phyloP scores from a whole-genome alignment of 2,329 filamentous ascomycete genomes.

The Ophiocordyceps camponoti-rufipedis region DNA sequence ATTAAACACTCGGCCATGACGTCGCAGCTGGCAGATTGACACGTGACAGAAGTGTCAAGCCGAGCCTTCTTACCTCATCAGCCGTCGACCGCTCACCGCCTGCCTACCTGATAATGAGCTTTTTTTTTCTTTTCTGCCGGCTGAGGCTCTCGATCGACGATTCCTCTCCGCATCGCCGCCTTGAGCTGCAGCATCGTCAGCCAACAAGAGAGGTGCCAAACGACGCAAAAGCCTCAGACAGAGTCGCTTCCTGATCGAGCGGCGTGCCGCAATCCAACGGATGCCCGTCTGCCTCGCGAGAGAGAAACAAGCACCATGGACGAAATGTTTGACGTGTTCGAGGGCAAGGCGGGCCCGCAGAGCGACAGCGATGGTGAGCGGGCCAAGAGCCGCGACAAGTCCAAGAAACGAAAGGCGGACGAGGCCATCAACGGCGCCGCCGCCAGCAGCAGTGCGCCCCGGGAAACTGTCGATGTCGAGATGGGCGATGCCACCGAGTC shows the following conservation, averaged over 20 bases:
- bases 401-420: constrained; percentile 75
- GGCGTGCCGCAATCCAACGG: not conserved
- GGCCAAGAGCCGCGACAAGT: constrained; percentile 37
- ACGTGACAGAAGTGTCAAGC: too few species aligned
- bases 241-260: not conserved
- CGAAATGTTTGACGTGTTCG: constrained; percentile 70
- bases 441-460: constrained; percentile 1
- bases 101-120: constrained; percentile 2
- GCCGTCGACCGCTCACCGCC: constrained; percentile 8
- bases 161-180: constrained; percentile 1
- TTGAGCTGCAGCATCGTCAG: not conserved
- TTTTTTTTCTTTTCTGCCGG: constrained; percentile 2
- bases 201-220: not conserved
- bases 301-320: constrained; percentile 33
- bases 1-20: too few species aligned
- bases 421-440: constrained; percentile 47
- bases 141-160: not conserved
- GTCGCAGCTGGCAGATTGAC: too few species aligned
- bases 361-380: constrained; percentile 25
- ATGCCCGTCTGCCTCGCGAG: not conserved
- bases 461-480: constrained; percentile 11
- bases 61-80: not conserved
- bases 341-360: constrained; percentile 32
- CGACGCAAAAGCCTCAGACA: too few species aligned
- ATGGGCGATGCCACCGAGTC: constrained; percentile 23